phyloP scores from a whole-genome alignment of 495 filamentous ascomycete genomes.

The Glonium stellatum region DNA sequence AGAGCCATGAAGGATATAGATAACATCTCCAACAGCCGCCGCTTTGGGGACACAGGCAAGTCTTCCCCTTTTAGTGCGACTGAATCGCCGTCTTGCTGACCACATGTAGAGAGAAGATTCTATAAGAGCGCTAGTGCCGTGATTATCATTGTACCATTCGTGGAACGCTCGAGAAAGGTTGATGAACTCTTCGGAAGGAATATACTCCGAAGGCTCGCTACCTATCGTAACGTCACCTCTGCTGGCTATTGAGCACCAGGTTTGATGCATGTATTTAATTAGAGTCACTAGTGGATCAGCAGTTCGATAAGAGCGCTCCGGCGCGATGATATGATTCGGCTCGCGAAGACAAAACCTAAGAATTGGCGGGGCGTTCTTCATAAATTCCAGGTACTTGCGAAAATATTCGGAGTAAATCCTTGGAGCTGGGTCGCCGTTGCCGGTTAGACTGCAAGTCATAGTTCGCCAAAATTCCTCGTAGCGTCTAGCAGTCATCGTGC shows the following conservation, averaged over 20 bases:
- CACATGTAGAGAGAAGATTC: neutral
- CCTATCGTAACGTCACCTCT: too few relatives aligned
- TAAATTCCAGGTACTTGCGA: neutral
- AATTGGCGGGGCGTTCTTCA: neutral
- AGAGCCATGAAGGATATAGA: constrained; percentile 3
- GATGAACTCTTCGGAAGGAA: too few relatives aligned
- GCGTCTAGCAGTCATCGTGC: neutral
- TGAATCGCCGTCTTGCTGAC: neutral
- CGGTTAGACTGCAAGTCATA: neutral
- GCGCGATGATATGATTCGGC: too few relatives aligned
- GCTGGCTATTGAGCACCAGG: too few relatives aligned
- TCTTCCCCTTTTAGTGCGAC: neutral
- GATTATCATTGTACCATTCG: neutral
- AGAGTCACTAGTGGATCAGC: too few relatives aligned
- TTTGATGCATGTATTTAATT: too few relatives aligned
- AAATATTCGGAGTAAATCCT: neutral
- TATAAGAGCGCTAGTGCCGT: neutral
- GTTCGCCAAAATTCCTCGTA: constrained; percentile 3
- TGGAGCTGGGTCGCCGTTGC: neutral
- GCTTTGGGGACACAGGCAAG: neutral
- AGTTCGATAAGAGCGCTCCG: too few relatives aligned
- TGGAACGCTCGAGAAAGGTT: too few relatives aligned
- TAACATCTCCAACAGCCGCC: neutral
- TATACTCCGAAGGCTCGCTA: too few relatives aligned
- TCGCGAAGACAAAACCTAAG: too few relatives aligned